Evolutionary conservation across 805 yeast genomes (phyloP), one percentile per base, ranked within the genome.

Genomic region (Grigorovia yakushimaensis): DNA sequence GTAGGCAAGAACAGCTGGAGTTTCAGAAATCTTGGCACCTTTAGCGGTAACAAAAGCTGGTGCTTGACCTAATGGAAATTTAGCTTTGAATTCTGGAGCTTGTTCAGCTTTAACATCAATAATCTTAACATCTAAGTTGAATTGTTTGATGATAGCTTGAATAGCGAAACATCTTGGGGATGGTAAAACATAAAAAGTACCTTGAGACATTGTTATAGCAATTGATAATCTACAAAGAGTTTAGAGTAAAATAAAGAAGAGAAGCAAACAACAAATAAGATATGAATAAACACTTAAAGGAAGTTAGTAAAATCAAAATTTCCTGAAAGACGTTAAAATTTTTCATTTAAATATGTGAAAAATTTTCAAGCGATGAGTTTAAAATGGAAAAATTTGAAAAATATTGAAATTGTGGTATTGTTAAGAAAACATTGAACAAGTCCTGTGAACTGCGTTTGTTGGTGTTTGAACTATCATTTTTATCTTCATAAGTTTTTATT

Each of bases 41-140:
- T 83, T 77, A 61, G 83, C 81, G 50, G 86, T 88, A 65, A 77
- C 57, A 57, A 82, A 81, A 52, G 86, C 78, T 68, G 94, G 93
- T 53, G 72, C 68, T 67, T 74, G 77, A 49, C 65, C 70, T 63
- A 81, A 70, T 64, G 89, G 88, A 77, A 83, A 84, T 59, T 68
- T 56, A 53, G 70, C 68, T 46, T 61, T 60, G 66, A 60, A 78
- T 15, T 54, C 54, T 33, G 52, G 49, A 27, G 53, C 49, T 22
- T 57, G 55, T 15, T 59, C 54, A 10, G 59, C 58, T 56, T 70
- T 73, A 42, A 67, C 22, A 56, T 70, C 72, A 42, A 67, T 73
- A 52, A 80, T 54, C 47, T 72, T 66, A 64, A 82, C 67, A 57
- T 84, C 91, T 57, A 84, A 69, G 52, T 76, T 72, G 68, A 73